These are phyloP conservation scores for Trifolium dubium DNA, from an alignment of 306 rosid genomes.

Conservation along the genomic window DNA sequence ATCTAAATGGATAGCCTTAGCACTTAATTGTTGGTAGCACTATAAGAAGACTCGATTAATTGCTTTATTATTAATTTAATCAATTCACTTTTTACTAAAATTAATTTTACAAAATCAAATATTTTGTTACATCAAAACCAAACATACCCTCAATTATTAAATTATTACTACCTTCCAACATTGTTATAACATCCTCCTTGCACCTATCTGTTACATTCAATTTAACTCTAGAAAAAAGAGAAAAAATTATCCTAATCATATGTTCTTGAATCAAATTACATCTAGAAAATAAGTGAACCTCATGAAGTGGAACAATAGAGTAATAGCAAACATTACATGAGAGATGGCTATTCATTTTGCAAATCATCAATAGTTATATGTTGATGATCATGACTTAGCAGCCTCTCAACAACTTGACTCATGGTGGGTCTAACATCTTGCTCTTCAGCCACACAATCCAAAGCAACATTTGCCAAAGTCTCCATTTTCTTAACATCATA, in stretches of 20 bases:
- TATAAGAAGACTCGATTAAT: neutral
- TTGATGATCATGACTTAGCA: slow-evolving; percentile 7
- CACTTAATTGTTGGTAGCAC: neutral
- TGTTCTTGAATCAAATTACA: slow-evolving; percentile 5
- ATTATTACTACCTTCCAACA: neutral
- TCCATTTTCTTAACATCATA: slow-evolving; percentile 14
- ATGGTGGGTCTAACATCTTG: slow-evolving; percentile 26
- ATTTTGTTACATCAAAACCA: too few relatives aligned
- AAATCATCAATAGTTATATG: slow-evolving; percentile 11
- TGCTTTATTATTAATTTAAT: too few relatives aligned
- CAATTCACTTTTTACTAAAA: too few relatives aligned
- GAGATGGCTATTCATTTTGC: neutral
- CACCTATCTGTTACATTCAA: neutral
- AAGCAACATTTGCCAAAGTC: slow-evolving; percentile 19
- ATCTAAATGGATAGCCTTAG: too few relatives aligned
- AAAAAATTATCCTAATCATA: neutral
- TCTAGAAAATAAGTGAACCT: neutral
- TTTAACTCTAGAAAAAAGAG: neutral
- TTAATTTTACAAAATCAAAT: too few relatives aligned
- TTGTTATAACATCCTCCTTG: neutral
- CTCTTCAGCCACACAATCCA: slow-evolving; percentile 28
- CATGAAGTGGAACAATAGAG: neutral
- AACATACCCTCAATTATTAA: neutral
- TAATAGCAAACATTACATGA: neutral
- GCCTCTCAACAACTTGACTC: slow-evolving; percentile 34